Evolutionary conservation across 2,329 filamentous ascomycete genomes (phyloP).

Genomic region (Ophiostoma himal-ulmi): DNA sequence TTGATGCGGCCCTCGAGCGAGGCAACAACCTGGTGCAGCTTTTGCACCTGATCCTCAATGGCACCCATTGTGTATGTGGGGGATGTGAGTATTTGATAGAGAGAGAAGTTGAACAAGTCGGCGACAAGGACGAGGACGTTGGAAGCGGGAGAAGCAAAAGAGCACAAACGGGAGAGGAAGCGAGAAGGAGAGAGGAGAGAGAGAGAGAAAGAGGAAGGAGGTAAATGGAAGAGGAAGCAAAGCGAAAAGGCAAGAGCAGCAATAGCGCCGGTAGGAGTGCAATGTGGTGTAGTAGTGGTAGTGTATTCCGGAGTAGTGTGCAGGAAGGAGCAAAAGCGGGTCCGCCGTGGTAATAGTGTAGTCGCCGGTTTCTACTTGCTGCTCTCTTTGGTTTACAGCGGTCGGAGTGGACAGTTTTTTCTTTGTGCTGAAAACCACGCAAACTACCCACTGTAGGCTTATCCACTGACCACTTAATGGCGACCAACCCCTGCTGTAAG

Average conservation of each 20-base stretch:
- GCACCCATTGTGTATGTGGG: conserved; percentile 62
- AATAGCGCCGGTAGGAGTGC: conserved; percentile 13
- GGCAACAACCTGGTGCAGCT: conserved; percentile 76
- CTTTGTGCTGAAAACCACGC: conserved; percentile 9
- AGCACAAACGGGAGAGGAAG: conserved; percentile 7
- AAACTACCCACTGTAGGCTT: background rate
- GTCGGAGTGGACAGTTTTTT: background rate
- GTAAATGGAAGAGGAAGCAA: conserved; percentile 13
- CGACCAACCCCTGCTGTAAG: background rate
- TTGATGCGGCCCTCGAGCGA: conserved; percentile 81
- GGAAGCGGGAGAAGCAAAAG: conserved; percentile 12
- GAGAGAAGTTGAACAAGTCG: background rate
- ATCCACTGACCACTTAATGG: background rate
- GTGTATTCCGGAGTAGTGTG: background rate
- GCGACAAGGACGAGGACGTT: conserved; percentile 2
- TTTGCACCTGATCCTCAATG: conserved; percentile 76
- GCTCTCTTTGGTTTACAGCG: background rate
- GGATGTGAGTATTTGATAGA: background rate
- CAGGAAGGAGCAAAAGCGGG: conserved; percentile 12
- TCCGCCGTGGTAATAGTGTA: background rate
- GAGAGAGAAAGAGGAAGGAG: conserved; percentile 10
- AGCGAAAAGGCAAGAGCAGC: conserved; percentile 8
- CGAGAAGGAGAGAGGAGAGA: background rate
- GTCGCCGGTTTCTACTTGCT: background rate
- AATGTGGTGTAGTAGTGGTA: background rate